phyloP scores from a whole-genome alignment of 2,329 filamentous ascomycete genomes.

The Fusarium oligoseptatum region DNA sequence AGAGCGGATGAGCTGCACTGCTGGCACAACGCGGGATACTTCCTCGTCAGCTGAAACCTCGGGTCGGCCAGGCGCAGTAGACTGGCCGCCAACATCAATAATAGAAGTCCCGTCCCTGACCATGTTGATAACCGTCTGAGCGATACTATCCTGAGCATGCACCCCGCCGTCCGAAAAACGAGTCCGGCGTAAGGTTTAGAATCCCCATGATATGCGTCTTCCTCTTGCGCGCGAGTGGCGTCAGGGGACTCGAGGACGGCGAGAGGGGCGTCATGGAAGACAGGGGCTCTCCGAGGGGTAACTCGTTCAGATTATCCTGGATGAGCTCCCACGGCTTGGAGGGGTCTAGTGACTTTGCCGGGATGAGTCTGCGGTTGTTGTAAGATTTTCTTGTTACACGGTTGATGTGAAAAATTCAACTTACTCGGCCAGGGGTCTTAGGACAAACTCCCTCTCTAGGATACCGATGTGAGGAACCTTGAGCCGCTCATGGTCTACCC shows the following conservation, averaged over 20 bases:
- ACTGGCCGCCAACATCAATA: conserved; percentile 94
- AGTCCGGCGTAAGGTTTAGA: conserved; percentile 94
- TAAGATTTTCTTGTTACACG: conserved; percentile 6
- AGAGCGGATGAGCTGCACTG: conserved; percentile 79
- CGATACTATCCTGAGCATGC: conserved; percentile 68
- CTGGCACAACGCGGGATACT: conserved; percentile 80
- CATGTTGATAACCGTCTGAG: conserved; percentile 70
- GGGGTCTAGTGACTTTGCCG: conserved; percentile 65
- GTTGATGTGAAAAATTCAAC: conserved; percentile 39
- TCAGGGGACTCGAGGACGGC: conserved; percentile 63
- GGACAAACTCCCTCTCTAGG: conserved; percentile 91
- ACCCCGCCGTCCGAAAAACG: conserved; percentile 91
- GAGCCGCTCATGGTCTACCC: conserved; percentile 78
- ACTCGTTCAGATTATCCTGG: conserved; percentile 71
- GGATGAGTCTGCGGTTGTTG: conserved; percentile 62
- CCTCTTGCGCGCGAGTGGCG: conserved; percentile 68
- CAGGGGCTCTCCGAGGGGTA: conserved; percentile 64
- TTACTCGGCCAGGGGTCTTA: conserved; percentile 86
- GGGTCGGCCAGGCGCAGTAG: conserved; percentile 81
- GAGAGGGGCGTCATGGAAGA: conserved; percentile 72
- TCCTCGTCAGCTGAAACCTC: conserved; percentile 82
- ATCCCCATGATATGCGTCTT: conserved; percentile 91
- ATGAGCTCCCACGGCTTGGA: conserved; percentile 71
- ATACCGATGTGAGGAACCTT: conserved; percentile 88
- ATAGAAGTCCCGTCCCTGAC: conserved; percentile 81